These are phyloP conservation scores for Solanum bulbocastanum DNA, from an alignment of 257 asterid species.

Conservation along the genomic window DNA sequence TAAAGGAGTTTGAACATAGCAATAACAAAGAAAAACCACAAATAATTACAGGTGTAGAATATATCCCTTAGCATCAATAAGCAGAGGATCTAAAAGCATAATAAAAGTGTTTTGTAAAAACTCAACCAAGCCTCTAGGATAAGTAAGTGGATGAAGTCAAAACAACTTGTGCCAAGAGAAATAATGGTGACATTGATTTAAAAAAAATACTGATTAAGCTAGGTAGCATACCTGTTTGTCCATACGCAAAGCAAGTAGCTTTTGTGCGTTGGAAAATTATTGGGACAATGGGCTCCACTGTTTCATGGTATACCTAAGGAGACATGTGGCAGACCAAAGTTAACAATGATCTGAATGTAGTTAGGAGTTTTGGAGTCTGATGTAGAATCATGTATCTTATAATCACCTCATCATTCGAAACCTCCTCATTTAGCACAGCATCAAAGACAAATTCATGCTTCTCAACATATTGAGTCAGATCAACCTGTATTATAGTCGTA, in stretches of 20 bases:
- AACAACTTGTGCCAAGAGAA: not conserved
- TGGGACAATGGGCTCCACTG: slow-evolving; percentile 48
- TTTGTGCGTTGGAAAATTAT: slow-evolving; percentile 48
- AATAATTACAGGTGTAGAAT: not conserved
- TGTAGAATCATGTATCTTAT: not conserved
- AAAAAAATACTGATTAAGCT: not conserved
- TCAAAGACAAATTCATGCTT: slow-evolving; percentile 97
- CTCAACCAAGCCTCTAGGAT: not conserved
- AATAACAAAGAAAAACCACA: not conserved
- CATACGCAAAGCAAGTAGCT: slow-evolving; percentile 55
- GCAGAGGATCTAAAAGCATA: not conserved
- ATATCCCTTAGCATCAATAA: not conserved
- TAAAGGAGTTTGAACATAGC: not conserved
- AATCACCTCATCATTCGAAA: slow-evolving; percentile 94
- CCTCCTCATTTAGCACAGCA: slow-evolving; percentile 96
- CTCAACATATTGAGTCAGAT: slow-evolving; percentile 88
- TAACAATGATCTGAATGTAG: not conserved
- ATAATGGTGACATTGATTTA: not conserved
- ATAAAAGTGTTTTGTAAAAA: not conserved
- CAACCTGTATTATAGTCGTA: slow-evolving; percentile 55
- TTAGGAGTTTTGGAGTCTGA: not conserved
- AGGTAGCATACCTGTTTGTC: slow-evolving; percentile 63
- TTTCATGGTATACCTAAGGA: slow-evolving; percentile 42
- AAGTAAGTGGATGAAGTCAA: not conserved
- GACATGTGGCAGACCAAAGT: not conserved